Conservation (phyloP, 1,284 basidiomycete genomes). For the Xerocomus nothofagi region DNA sequence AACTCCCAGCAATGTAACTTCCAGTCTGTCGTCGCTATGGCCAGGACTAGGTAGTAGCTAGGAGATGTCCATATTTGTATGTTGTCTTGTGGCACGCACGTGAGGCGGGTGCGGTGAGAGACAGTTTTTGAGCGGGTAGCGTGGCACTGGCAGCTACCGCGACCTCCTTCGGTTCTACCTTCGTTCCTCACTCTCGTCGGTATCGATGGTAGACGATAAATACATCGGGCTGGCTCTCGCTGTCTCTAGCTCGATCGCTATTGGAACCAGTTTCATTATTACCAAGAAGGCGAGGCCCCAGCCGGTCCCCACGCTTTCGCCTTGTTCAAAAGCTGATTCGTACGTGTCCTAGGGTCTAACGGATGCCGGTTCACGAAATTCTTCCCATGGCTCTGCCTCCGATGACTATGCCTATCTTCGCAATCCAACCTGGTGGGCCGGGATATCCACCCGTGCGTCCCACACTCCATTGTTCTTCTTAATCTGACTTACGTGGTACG, state of each 20-base stretch:
- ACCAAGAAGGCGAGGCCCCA: constrained; percentile 81
- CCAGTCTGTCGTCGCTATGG: no score
- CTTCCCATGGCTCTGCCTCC: constrained; percentile 59
- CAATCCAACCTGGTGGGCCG: constrained; percentile 98
- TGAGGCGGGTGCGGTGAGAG: no score
- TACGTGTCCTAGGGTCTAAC: constrained; percentile 66
- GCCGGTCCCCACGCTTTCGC: not conserved
- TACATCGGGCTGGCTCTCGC: constrained; percentile 90
- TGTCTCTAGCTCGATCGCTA: constrained; percentile 78
- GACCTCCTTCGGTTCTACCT: constrained; percentile 7
- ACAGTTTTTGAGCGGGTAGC: not conserved
- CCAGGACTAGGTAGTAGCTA: no score
- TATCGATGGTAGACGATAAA: constrained; percentile 80
- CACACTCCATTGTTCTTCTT: not conserved
- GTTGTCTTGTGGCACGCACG: constrained; percentile 21
- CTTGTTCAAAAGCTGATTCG: constrained; percentile 12
- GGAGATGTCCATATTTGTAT: no score
- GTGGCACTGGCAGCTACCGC: constrained; percentile 5
- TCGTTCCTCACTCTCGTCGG: constrained; percentile 2
- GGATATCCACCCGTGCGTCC: constrained; percentile 87
- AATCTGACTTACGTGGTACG: constrained; percentile 2
- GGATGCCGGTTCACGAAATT: constrained; percentile 64
- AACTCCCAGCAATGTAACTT: no score
- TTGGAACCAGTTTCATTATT: constrained; percentile 93
- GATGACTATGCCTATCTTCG: constrained; percentile 85